Conservation (phyloP, 2,329 filamentous ascomycete species). For the Colletotrichum tropicale region DNA sequence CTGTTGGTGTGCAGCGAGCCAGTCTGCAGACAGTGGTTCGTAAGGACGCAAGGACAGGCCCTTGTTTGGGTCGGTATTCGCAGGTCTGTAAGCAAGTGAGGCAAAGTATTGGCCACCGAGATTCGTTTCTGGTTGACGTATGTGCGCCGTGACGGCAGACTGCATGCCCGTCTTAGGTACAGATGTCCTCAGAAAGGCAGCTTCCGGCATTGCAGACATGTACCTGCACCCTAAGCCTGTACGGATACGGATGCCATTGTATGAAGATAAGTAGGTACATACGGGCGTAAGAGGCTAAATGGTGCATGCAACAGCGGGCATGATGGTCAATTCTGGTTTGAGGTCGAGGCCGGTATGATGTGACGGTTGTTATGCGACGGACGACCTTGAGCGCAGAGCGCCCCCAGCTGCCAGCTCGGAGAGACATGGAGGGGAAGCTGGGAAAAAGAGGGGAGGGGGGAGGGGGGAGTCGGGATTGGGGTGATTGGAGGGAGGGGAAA, state of each 20-base stretch:
- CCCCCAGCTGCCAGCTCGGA: not conserved
- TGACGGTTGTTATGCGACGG: not conserved
- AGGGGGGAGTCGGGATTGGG: not conserved
- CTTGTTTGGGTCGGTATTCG: not conserved
- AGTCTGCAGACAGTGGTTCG: not conserved
- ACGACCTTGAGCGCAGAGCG: not conserved
- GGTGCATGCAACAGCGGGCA: not conserved
- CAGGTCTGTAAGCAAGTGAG: not conserved
- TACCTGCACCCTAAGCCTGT: not conserved
- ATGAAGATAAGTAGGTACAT: constrained; percentile 4
- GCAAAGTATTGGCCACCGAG: not conserved
- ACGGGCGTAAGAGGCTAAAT: not conserved
- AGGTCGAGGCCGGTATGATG: not conserved
- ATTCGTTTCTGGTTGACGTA: not conserved
- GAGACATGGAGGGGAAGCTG: not conserved
- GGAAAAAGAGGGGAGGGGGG: not conserved
- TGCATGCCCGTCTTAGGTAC: not conserved
- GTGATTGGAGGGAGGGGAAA: not conserved
- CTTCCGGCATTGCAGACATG: not conserved
- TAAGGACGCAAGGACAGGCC: not conserved
- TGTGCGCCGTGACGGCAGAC: not conserved
- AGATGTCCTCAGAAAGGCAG: not conserved
- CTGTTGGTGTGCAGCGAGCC: not conserved
- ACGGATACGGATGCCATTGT: not conserved
- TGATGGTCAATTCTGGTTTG: not conserved